Conservation (phyloP, 306 rosid species). For the Mimosa pudica region DNA sequence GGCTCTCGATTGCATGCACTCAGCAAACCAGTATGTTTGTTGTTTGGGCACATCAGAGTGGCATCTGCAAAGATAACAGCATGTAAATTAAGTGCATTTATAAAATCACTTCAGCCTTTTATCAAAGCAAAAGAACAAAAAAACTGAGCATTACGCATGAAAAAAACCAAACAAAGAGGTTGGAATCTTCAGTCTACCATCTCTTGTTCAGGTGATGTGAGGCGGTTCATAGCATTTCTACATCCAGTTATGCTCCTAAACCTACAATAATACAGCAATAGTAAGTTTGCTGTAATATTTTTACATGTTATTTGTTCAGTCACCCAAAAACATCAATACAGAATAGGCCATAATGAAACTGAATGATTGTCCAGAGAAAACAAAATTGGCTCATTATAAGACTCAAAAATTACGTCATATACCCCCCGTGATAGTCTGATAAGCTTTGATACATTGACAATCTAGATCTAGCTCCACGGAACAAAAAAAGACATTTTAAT, state of each 20-base stretch:
- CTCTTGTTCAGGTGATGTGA: conserved; percentile 29
- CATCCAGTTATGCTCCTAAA: conserved; percentile 35
- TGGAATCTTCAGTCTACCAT: conserved; percentile 37
- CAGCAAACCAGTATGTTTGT: conserved; percentile 31
- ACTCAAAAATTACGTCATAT: not conserved
- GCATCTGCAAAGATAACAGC: conserved; percentile 40
- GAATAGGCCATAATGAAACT: not conserved
- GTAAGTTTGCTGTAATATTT: conserved; percentile 31
- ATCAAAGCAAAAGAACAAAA: not conserved
- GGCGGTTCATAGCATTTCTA: conserved; percentile 35
- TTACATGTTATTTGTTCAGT: not conserved
- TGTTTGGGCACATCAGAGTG: conserved; percentile 31
- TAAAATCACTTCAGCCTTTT: conserved; percentile 22
- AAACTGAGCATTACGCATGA: not conserved
- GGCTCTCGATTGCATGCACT: conserved; percentile 25
- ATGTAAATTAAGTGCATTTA: conserved; percentile 24
- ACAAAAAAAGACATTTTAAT: not conserved
- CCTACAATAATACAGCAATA: conserved; percentile 41
- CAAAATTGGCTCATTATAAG: not conserved
- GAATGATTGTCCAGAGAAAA: not conserved
- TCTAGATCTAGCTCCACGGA: not conserved
- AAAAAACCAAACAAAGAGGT: conserved; percentile 14
- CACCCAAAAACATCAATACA: conserved; percentile 10
- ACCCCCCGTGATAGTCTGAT: not conserved
- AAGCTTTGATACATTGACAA: not conserved